Base-by-base conservation (phyloP, 2,329 filamentous ascomycete genomes). In the Penicillium sp. region DNA sequence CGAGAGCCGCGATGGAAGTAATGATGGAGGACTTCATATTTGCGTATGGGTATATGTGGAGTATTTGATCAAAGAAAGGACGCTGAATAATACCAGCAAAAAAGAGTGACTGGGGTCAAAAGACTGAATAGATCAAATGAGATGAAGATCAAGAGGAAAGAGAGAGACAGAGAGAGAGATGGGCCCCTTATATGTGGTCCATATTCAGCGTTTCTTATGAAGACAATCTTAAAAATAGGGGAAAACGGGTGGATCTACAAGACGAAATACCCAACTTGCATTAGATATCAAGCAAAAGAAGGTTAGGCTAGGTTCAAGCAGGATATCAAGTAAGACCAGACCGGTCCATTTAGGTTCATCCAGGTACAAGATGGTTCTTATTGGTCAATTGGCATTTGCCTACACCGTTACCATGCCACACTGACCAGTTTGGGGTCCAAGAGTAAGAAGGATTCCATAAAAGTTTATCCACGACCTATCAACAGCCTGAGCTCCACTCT, bases 31-130 rank as follows among this genome's bases (percentile, higher is more conserved):
- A 56, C 54, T 63, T 60, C 55, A 60, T 61, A 37, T 50, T 37
- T 37, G 29, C 31, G 12, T 31, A 30, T 39, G 33, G 14, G 33
- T 38, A 38, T 45, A 19, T 30, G 28, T 7, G 8, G n/a, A n/a
- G n/a, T n/a, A n/a, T n/a, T n/a, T 22, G 48, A 46, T 50, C 16
- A 61, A 60, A 53, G 58, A 63, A 55, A 55, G 61, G 60, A 61
- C 59, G 61, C 53, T 60, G 54, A 49, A 41, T 30, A 9, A 48
- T 7, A 52, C 37, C 53, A 56, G 60, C 59, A 60, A 55, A 50
- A 61, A 63, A 41, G 61, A 63, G 52, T 52, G 59, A 53, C 55
- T n/a, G n/a, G 37, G 50, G 42, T 29, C 37, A 49, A 48, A 52
- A 33, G 42, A 40, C 43, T 35, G 43, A 50, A 43, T 22, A 5